phyloP scores from a whole-genome alignment of 805 yeast species.

The Candida montana region DNA sequence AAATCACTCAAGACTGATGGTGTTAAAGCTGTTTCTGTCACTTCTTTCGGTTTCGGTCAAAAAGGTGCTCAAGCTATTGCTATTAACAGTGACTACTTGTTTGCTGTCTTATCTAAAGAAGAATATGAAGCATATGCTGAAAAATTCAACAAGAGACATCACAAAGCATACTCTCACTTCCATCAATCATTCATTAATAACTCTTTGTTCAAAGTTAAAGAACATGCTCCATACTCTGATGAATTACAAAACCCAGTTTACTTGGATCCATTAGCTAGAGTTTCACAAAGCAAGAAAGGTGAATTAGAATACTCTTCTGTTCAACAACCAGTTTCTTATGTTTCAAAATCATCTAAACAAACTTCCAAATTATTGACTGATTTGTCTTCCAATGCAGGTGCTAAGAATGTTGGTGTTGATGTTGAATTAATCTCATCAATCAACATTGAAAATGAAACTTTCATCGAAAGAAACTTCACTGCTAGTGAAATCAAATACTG shows the following conservation, averaged over 20 bases:
- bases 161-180: constrained; percentile 88
- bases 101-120: constrained; percentile 67
- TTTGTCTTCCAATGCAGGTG: constrained; percentile 44
- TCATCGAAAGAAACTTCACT: constrained; percentile 90
- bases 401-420: constrained; percentile 87
- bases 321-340: constrained; percentile 39
- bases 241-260: constrained; percentile 87
- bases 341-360: constrained; percentile 42
- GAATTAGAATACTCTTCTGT: constrained; percentile 45
- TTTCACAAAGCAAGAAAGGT: constrained; percentile 32
- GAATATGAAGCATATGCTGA: constrained; percentile 66
- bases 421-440: constrained; percentile 83
- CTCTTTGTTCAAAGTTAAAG: constrained; percentile 89
- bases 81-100: constrained; percentile 90
- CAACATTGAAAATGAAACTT: constrained; percentile 84
- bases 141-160: constrained; percentile 77
- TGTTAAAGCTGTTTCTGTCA: constrained; percentile 92
- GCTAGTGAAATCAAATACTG: constrained; percentile 76
- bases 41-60: constrained; percentile 99
- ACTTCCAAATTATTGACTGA: constrained; percentile 59
- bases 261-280: constrained; percentile 87
- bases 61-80: constrained; percentile 96
- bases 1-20: constrained; percentile 93
- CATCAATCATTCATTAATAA: constrained; percentile 91
- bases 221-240: constrained; percentile 84